Evolutionary conservation across 2,329 filamentous ascomycete species (phyloP).

Genomic region (Fusarium sororula): DNA sequence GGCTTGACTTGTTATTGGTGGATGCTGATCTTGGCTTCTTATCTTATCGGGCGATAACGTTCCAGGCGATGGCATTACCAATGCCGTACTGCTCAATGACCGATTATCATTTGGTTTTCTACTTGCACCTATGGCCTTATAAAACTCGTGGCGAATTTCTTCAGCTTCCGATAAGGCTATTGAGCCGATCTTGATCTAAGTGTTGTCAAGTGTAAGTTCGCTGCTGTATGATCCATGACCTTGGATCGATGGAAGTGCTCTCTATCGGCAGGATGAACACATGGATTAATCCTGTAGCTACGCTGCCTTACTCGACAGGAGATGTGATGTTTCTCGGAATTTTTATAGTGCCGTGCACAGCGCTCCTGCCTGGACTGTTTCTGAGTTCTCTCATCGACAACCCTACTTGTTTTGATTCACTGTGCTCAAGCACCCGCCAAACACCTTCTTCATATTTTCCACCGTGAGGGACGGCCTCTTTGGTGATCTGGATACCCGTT

Average conservation of each 20-base stretch:
- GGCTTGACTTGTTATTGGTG: background rate
- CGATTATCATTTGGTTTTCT: no score
- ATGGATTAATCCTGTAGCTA: background rate
- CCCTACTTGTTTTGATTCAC: background rate
- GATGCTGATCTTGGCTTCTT: background rate
- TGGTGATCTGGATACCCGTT: background rate
- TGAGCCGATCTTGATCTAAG: no score
- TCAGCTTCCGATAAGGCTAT: no score
- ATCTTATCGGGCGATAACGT: background rate
- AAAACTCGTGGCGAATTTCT: no score
- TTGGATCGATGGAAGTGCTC: background rate
- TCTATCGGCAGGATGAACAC: background rate
- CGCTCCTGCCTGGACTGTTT: background rate
- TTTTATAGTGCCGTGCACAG: no score
- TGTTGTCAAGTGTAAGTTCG: no score
- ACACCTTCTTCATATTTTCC: background rate
- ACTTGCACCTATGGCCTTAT: rapidly evolving
- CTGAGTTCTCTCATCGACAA: rapidly evolving
- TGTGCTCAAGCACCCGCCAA: background rate
- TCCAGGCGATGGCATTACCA: background rate
- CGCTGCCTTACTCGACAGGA: rapidly evolving
- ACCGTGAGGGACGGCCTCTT: rapidly evolving
- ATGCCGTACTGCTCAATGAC: background rate
- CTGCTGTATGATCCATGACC: background rate
- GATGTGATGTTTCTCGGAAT: background rate